Base-by-base conservation (phyloP, 2,329 filamentous ascomycete genomes). In the Colletotrichum plurivorum region DNA sequence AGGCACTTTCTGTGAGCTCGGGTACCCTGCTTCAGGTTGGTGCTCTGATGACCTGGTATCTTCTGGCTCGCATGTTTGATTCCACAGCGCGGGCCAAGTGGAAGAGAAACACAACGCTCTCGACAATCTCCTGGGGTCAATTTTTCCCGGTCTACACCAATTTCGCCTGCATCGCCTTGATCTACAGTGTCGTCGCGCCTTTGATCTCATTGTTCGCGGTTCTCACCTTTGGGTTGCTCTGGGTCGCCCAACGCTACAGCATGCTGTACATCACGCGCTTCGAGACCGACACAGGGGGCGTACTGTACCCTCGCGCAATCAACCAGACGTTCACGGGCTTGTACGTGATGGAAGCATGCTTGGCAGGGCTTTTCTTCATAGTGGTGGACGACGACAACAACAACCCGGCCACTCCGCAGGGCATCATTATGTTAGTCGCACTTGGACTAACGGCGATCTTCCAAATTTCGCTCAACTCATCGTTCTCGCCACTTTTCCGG, bases 71-170 rank as follows among this genome's bases (percentile, higher is more conserved):
- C 1, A 87, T 98, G 0, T 79, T 97, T 51, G 96, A 98, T 81
- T 95, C 87, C 62, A 99, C 96, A 2, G 88, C 89, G 0, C 84
- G 89, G 3, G 89, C 92, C 77, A 98, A 98, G 80, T 98, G 95
- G 90, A 87, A 84, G 6, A 89, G 96, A 61, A 95, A 97, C 75
- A 95, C 94, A 9, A 90, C 86, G 16, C 85, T 98, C 41, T 90
- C 89, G 39, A 88, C 89, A 57, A 90, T 98, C 71, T 89, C 90
- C 63, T 99, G 97, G 96, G 96, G 96, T 9, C 91, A 91, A 0
- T 95, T 97, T 83, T 99, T 98, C 79, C 96, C 96, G 0, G 91
- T 97, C 0, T 99, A 98, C 80, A 98, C 96, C 63, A 98, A 97
- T 77, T 93, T 99, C 74, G 96, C 95, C 51, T 97, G 94, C 72